Evolutionary conservation across 176 grass and related monocot genomes (phyloP), one percentile per base, ranked within the genome.

Genomic region (Coix lacrymajobi): DNA sequence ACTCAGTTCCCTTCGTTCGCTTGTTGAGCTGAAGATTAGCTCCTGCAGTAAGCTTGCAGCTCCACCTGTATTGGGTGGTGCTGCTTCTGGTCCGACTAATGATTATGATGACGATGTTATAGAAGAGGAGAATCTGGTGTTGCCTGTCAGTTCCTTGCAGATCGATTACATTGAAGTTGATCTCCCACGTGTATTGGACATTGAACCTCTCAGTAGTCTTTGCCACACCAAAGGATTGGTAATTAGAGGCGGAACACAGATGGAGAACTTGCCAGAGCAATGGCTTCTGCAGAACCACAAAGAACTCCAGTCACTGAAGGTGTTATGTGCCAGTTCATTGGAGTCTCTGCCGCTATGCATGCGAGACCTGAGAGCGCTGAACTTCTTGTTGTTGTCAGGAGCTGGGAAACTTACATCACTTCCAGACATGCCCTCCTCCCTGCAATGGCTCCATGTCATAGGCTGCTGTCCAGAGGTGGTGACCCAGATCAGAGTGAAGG

Each of bases 251-350:
- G 81, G 75, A 6, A 22, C 9, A 2, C 12, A 54, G 19, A 44
- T 85, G 63, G 38, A 54, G 7, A 44, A 15, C 31, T 81, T 83
- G 10, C 71, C 78, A 22, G 86, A 92, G 37, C 61, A 58, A 79
- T 88, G 86, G 90, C 37, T 92, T 22, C 78, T 85, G 17, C 86
- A 76, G 44, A 92, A 92, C 38, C 26, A 1, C 7, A 43, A 3
- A 61, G 7, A 60, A 20, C 78, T 89, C n/a, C 54, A 43, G 32
- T 28, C 20, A 7, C 11, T 92, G 2, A 48, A 2, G 61, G 62
- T 88, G 12, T 6, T 2, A 0, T 15, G 38, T 43, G 77, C 77
- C 60, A 79, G 7, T 5, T 73, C 75, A 28, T 51, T 82, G 33
- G 69, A 77, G 26, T 85, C 77, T 10, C 75, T 91, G 2, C 86